Evolutionary conservation across 2,329 filamentous ascomycete species (phyloP).

Genomic region (Fusarium sambucinum): DNA sequence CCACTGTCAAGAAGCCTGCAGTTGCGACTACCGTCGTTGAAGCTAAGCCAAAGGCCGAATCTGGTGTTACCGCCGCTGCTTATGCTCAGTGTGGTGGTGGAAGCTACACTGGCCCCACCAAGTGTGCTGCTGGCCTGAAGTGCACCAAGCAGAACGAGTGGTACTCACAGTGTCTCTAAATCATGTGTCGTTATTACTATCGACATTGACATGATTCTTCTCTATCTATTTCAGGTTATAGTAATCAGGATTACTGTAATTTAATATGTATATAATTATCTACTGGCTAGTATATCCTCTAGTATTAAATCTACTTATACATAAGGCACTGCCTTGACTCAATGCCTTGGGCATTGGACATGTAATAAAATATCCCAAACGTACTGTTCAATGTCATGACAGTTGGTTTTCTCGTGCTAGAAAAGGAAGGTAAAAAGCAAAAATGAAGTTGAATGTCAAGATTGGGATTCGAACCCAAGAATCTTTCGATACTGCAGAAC

Average conservation of each 20-base stretch:
- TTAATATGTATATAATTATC: too few relatives aligned
- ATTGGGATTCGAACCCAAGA: neutral
- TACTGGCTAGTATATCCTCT: too few relatives aligned
- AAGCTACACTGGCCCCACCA: constrained; percentile 41
- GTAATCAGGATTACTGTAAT: too few relatives aligned
- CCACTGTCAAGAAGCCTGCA: neutral
- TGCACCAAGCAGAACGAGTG: constrained; percentile 44
- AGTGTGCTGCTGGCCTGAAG: constrained; percentile 40
- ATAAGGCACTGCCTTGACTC: too few relatives aligned
- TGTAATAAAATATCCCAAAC: too few relatives aligned
- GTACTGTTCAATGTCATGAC: too few relatives aligned
- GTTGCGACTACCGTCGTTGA: neutral
- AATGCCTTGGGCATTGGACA: too few relatives aligned
- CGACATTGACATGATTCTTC: too few relatives aligned
- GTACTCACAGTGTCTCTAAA: constrained; percentile 47
- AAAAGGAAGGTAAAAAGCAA: too few relatives aligned
- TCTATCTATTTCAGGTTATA: too few relatives aligned
- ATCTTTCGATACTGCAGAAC: neutral
- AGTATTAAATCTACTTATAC: too few relatives aligned
- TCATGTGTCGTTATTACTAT: neutral
- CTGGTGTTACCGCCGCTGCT: neutral
- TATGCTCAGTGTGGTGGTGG: constrained; percentile 45
- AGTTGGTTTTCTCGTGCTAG: too few relatives aligned
- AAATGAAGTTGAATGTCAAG: neutral
- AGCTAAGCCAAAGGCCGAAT: neutral